phyloP scores from a whole-genome alignment of 305 asterid genomes.

The Fraxinus sp. region DNA sequence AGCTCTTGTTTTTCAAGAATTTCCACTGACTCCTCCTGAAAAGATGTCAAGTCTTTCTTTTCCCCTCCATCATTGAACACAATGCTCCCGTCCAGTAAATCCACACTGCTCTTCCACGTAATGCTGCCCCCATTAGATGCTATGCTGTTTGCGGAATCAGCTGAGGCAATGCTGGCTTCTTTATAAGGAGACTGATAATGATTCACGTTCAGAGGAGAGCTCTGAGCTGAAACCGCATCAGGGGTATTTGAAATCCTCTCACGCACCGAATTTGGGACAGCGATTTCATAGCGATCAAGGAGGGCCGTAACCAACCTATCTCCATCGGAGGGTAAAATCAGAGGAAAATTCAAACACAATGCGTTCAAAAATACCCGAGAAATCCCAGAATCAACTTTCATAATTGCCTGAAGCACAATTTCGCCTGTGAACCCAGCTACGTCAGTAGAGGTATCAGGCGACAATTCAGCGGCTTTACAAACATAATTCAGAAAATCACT shows the following conservation, averaged over 20 bases:
- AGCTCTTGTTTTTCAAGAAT: slow-evolving; percentile 79
- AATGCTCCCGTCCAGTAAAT: slow-evolving; percentile 39
- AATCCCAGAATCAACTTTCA: slow-evolving; percentile 41
- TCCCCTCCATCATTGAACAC: slow-evolving; percentile 36
- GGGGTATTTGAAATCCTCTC: slow-evolving; percentile 38
- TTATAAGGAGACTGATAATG: slow-evolving; percentile 47
- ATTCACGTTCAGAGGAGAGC: slow-evolving; percentile 50
- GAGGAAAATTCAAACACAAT: slow-evolving; percentile 66
- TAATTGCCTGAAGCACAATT: slow-evolving; percentile 55
- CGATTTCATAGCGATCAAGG: slow-evolving; percentile 61
- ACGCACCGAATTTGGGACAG: slow-evolving; percentile 52
- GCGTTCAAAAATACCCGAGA: slow-evolving; percentile 64
- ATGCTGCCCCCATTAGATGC: slow-evolving; percentile 52
- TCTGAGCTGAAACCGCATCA: slow-evolving; percentile 51
- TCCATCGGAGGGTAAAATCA: slow-evolving; percentile 65
- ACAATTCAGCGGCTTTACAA: slow-evolving; percentile 55
- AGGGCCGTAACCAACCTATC: slow-evolving; percentile 57
- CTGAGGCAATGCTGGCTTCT: slow-evolving; percentile 37
- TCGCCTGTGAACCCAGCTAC: slow-evolving; percentile 76
- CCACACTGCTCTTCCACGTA: slow-evolving; percentile 73
- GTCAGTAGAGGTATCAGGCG: slow-evolving; percentile 65
- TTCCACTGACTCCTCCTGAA: slow-evolving; percentile 75
- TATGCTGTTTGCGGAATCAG: slow-evolving; percentile 36
- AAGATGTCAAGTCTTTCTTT: slow-evolving; percentile 47
- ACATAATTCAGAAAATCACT: slow-evolving; percentile 59